Conservation (phyloP, 129 eudicot genomes). For the Pulicaria dysenterica region DNA sequence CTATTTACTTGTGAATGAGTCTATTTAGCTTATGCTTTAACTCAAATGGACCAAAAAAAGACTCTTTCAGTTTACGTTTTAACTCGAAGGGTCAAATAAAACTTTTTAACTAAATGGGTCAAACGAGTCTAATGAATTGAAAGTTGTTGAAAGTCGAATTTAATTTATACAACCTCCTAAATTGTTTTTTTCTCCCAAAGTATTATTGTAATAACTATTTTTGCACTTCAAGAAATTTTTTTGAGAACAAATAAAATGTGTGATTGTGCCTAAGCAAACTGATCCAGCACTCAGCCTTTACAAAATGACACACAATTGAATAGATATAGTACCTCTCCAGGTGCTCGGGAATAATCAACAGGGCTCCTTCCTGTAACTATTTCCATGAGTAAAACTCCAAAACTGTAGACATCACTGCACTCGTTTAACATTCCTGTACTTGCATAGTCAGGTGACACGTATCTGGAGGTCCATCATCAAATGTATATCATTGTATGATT, state of each 20-base stretch:
- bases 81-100: too few species aligned
- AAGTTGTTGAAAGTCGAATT: too few species aligned
- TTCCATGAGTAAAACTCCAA: constrained; percentile 94
- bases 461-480: constrained; percentile 44
- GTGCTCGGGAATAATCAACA: constrained; percentile 88
- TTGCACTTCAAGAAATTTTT: neutral
- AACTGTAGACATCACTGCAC: constrained; percentile 87
- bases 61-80: too few species aligned
- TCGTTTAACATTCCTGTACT: constrained; percentile 92
- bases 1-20: too few species aligned
- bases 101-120: too few species aligned
- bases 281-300: neutral
- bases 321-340: constrained; percentile 71
- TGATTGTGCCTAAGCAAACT: neutral
- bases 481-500: neutral
- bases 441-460: constrained; percentile 95
- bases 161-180: neutral
- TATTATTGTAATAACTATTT: neutral
- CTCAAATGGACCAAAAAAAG: too few species aligned
- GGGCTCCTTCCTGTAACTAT: constrained; percentile 91
- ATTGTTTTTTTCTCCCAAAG: neutral
- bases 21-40: too few species aligned
- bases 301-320: neutral
- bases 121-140: too few species aligned
- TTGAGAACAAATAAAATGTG: neutral